phyloP scores from a whole-genome alignment of 768 basidiomycete genomes.

The Terana coerulea region DNA sequence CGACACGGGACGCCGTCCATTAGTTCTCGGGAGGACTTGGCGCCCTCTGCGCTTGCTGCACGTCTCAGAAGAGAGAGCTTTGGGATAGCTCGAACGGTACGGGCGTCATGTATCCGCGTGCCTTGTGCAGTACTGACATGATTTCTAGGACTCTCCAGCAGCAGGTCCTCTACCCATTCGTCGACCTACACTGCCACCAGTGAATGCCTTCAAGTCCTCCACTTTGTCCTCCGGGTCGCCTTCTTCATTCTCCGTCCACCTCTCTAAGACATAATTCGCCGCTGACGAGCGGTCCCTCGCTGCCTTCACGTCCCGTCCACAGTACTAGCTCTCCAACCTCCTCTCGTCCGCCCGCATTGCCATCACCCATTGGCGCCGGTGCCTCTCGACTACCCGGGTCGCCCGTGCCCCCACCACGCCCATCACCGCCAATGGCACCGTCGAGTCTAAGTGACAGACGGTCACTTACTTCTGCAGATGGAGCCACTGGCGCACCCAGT shows the following conservation, averaged over 20 bases:
- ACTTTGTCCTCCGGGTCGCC: slow-evolving; percentile 47
- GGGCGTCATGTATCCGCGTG: too few species aligned
- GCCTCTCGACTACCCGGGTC: slow-evolving; percentile 23
- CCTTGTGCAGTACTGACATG: too few species aligned
- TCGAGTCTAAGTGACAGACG: slow-evolving; percentile 40
- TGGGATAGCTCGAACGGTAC: slow-evolving; percentile 30
- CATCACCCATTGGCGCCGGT: slow-evolving; percentile 34
- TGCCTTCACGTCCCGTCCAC: slow-evolving; percentile 34
- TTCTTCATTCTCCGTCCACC: slow-evolving; percentile 47
- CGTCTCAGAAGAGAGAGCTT: slow-evolving; percentile 51
- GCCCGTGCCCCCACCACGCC: slow-evolving; percentile 33
- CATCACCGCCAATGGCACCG: slow-evolving; percentile 36
- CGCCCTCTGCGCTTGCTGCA: slow-evolving; percentile 31
- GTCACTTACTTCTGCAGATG: slow-evolving; percentile 33
- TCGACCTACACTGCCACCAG: slow-evolving; percentile 35
- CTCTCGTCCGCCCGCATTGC: slow-evolving; percentile 33
- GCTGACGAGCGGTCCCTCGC: slow-evolving; percentile 30
- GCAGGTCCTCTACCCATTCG: slow-evolving; percentile 43
- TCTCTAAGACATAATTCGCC: slow-evolving; percentile 46
- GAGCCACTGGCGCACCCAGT: slow-evolving; percentile 10
- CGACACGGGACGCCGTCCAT: slow-evolving; percentile 33
- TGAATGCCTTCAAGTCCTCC: slow-evolving; percentile 48
- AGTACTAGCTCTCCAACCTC: slow-evolving; percentile 40
- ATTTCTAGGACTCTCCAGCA: too few species aligned
- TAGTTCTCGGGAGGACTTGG: slow-evolving; percentile 35